A percentile compares a stretch with the other conserved stretches of the same genome.
These are phyloP conservation scores for Cryomyces minteri DNA, from an alignment of 495 filamentous ascomycete genomes.

Conservation along the genomic window DNA sequence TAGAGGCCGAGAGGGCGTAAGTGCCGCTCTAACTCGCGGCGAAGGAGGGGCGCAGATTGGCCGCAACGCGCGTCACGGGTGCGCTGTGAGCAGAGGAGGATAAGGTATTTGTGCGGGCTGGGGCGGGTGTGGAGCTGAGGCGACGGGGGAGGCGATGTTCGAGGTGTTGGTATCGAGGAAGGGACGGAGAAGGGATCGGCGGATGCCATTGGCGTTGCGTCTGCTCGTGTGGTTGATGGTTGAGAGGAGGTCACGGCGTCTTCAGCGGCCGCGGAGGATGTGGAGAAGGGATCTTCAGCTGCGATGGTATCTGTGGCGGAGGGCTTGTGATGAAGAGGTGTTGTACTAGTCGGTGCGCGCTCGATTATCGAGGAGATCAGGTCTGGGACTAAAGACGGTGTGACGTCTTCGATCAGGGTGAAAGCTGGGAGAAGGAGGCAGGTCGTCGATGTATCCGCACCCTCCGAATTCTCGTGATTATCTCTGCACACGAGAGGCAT, in stretches of 20 bases:
- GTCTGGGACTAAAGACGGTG: constrained; percentile 49
- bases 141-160: constrained; percentile 29
- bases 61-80: constrained; percentile 92
- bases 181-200: not conserved
- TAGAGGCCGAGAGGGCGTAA: constrained; percentile 68
- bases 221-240: not conserved
- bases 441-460: constrained; percentile 37
- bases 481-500: constrained; percentile 46
- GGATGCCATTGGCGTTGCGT: not conserved
- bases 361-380: constrained; percentile 59
- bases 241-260: not conserved
- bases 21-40: constrained; percentile 77
- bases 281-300: not conserved
- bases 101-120: constrained; percentile 65
- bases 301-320: constrained; percentile 13
- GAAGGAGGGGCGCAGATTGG: constrained; percentile 72
- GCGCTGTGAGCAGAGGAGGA: constrained; percentile 83
- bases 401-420: constrained; percentile 71
- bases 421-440: constrained; percentile 81
- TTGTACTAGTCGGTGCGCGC: constrained; percentile 51
- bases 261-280: not conserved
- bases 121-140: constrained; percentile 30
- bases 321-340: constrained; percentile 35
- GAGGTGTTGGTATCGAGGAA: constrained; percentile 4
- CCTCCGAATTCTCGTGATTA: not conserved